A percentile compares a stretch with the other conserved stretches of the same genome.
Evolutionary conservation across 1,284 basidiomycete species (phyloP).

Genomic region (Tilletia setariae): DNA sequence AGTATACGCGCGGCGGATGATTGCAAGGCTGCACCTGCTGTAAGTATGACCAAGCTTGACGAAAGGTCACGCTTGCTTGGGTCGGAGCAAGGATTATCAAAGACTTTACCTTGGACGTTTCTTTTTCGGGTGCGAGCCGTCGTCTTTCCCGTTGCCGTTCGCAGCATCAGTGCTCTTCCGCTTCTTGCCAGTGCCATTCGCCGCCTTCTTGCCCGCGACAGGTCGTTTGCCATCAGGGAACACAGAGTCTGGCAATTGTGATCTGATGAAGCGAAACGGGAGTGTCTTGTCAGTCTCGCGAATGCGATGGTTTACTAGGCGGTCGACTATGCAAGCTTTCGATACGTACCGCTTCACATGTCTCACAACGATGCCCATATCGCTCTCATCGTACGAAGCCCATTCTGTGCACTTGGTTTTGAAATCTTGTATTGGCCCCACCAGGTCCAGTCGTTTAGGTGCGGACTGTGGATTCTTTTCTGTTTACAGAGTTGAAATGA

Average conservation of each 20-base stretch:
- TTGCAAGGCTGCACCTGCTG: too few relatives aligned
- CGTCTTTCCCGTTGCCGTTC: not conserved
- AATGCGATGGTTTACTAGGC: too few relatives aligned
- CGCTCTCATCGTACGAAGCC: slow-evolving; percentile 88
- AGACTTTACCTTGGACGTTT: not conserved
- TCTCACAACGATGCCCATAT: slow-evolving; percentile 90
- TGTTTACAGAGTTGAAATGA: not conserved
- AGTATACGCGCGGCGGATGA: too few relatives aligned
- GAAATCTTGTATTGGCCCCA: slow-evolving; percentile 93
- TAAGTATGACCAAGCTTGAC: too few relatives aligned
- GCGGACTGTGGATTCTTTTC: slow-evolving; percentile 19
- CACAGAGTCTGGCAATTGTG: slow-evolving; percentile 10
- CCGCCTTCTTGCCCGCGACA: not conserved
- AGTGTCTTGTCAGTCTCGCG: not conserved
- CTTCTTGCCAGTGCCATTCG: not conserved
- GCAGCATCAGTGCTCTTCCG: slow-evolving; percentile 10
- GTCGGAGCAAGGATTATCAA: not conserved
- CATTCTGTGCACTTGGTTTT: slow-evolving; percentile 91
- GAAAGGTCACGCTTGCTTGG: not conserved
- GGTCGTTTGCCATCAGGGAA: slow-evolving; percentile 12
- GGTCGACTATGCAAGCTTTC: not conserved
- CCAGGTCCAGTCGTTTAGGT: slow-evolving; percentile 80
- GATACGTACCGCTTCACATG: slow-evolving; percentile 77
- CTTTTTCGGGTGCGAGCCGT: not conserved
- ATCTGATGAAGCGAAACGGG: not conserved